Evolutionary conservation across 257 asterid species (phyloP).

Genomic region (Nicotiana knightiana): DNA sequence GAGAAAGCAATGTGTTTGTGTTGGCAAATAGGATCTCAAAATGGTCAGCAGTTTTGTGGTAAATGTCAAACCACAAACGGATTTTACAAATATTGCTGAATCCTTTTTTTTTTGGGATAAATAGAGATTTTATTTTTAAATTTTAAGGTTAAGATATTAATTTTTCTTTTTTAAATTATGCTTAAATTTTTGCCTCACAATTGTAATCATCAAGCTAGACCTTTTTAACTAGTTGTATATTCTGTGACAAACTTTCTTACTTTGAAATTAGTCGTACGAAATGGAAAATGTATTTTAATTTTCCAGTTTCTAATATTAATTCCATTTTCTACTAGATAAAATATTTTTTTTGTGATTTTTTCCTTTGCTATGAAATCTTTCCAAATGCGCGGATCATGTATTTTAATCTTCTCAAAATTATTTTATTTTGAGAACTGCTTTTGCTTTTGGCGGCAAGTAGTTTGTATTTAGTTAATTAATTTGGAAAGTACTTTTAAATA

Average conservation of each 20-base stretch:
- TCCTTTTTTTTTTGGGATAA: not conserved
- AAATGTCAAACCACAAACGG: constrained; percentile 41
- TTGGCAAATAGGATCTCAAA: constrained; percentile 44
- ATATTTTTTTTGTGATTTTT: too few relatives aligned
- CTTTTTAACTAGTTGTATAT: not conserved
- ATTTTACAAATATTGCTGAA: constrained; percentile 29
- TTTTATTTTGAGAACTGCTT: too few relatives aligned
- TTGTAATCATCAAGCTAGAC: not conserved
- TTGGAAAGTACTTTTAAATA: fast-evolving
- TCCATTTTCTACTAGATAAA: not conserved
- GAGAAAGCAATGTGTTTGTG: constrained; percentile 37
- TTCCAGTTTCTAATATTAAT: not conserved
- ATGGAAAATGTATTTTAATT: too few relatives aligned
- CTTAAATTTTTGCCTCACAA: too few relatives aligned
- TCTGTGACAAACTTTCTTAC: not conserved
- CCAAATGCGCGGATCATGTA: not conserved
- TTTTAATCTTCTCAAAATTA: too few relatives aligned
- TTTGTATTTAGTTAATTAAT: too few relatives aligned
- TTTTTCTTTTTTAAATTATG: too few relatives aligned
- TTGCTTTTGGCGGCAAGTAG: too few relatives aligned
- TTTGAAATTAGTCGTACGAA: too few relatives aligned
- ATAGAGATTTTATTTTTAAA: not conserved
- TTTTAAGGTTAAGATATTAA: too few relatives aligned
- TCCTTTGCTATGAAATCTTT: too few relatives aligned
- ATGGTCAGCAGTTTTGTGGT: constrained; percentile 37